Conservation (phyloP, 441 rosid species). For the Eruca vesicaria region DNA sequence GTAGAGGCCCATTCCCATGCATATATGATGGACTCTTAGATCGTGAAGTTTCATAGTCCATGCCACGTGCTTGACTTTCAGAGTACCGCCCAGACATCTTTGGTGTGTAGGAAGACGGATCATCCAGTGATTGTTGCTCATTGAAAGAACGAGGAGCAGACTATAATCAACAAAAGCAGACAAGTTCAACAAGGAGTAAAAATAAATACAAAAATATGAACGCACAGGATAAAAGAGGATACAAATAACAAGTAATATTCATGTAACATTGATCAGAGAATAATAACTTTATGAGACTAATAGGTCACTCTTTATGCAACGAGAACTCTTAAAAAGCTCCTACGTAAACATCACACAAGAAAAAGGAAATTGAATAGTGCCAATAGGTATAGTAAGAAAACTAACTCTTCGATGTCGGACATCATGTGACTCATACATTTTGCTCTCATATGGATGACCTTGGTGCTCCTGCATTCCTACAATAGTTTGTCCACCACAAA, state of each 20-base stretch:
- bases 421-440: conserved; percentile 61
- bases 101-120: conserved; percentile 54
- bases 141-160: conserved; percentile 55
- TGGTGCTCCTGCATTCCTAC: conserved; percentile 53
- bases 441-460: conserved; percentile 58
- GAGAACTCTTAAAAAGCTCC: neutral
- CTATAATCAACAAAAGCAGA: conserved; percentile 20
- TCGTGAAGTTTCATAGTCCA: conserved; percentile 50
- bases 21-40: conserved; percentile 52
- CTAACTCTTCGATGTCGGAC: conserved; percentile 65
- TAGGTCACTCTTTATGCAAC: neutral
- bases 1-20: conserved; percentile 52
- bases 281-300: neutral
- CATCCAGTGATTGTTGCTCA: conserved; percentile 74
- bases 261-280: neutral
- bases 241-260: neutral
- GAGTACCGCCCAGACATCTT: conserved; percentile 57
- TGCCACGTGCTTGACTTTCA: conserved; percentile 60
- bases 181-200: neutral
- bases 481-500: conserved; percentile 33
- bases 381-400: conserved; percentile 21
- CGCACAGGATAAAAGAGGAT: neutral
- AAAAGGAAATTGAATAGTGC: neutral
- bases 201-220: neutral
- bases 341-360: neutral